phyloP scores from a whole-genome alignment of 257 asterid genomes.

The Solanum bulbocastanum region DNA sequence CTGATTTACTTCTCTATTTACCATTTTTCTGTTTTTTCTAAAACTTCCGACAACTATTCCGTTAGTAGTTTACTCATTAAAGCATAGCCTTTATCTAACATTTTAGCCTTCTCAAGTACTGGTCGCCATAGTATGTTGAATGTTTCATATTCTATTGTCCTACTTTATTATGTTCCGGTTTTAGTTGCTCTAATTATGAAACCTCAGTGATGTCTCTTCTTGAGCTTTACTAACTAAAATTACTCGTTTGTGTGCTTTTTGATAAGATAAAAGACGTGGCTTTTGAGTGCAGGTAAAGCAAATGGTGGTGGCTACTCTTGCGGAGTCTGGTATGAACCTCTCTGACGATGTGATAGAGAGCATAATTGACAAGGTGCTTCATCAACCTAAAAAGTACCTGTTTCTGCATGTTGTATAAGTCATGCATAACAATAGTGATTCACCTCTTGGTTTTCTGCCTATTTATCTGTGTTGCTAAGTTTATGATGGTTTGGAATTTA shows the following conservation, averaged over 20 bases:
- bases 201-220: neutral
- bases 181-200: neutral
- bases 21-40: neutral
- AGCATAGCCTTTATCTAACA: neutral
- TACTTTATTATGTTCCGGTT: neutral
- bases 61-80: neutral
- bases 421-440: neutral
- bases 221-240: neutral
- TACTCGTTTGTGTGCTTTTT: neutral
- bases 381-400: neutral
- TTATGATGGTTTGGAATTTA: neutral
- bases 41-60: neutral
- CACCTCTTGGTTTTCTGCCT: neutral
- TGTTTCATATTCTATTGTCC: neutral
- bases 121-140: neutral
- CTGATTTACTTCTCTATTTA: neutral
- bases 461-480: neutral
- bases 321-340: conserved; percentile 97
- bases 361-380: conserved; percentile 83
- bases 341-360: conserved; percentile 96
- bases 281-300: conserved; percentile 66
- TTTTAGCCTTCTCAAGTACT: neutral
- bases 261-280: neutral
- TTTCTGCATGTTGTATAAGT: neutral
- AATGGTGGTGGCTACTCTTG: conserved; percentile 98